Base-by-base conservation (phyloP, 73 alveolate genomes). In the Paraurostyla sp. region DNA sequence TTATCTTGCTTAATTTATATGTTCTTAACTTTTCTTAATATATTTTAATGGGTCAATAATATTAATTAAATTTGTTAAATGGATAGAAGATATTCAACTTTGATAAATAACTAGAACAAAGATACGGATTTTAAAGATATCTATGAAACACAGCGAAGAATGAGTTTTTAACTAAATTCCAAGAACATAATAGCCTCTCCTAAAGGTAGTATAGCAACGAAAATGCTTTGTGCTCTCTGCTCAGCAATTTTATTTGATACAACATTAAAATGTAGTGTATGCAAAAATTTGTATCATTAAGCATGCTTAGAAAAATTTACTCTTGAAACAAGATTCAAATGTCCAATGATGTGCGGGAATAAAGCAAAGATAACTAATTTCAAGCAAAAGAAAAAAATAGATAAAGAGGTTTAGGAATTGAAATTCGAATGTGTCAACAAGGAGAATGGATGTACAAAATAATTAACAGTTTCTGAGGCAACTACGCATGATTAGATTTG, bases 291-390 rank as follows among this genome's bases (percentile, higher is more conserved):
- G 35, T 65, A 16, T 65, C 82, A 65, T 58, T 4, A 36, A 32
- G 7, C 82, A 1, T 65, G 82, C 25, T 40, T 65, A 4, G 29
- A 20, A 18, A 7, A 38, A 25, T 65, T 65, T 65, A 38, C 60
- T 22, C 35, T 38, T 18, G 82, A 65, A 23, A 65, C 82, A 33
- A 58, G 82, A n/a, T n/a, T n/a, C 40, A 32, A 65, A 38, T 65
- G 82, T 40, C 82, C 82, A 35, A 65, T 65, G 82, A 65, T 38
- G 13, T 65, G 82, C 58, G 38, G 13, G 6, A 65, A 65, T 32
- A n/a, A n/a, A n/a, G n/a, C n/a, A n/a, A n/a, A n/a, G n/a, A n/a
- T n/a, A n/a, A n/a, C n/a, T n/a, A n/a, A n/a, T n/a, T n/a, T n/a
- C n/a, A n/a, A n/a, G n/a, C n/a, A 65, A 65, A 65, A 65, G 56